phyloP scores from a whole-genome alignment of 441 rosid species.

The Metrosideros polymorpha region DNA sequence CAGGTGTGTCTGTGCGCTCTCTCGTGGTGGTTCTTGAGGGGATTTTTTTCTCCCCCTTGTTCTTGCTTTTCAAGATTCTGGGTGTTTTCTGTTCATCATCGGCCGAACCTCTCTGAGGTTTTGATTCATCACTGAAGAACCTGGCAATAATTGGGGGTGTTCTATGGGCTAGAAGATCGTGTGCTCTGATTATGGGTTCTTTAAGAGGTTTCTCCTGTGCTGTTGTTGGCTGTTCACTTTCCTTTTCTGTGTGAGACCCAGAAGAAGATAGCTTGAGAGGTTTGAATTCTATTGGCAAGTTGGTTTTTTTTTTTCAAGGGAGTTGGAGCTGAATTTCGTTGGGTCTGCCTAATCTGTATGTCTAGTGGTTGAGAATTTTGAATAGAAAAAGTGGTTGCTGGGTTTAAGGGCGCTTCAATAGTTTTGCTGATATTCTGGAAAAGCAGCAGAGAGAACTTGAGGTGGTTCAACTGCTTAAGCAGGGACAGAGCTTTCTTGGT shows the following conservation, averaged over 20 bases:
- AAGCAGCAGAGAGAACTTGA: background rate
- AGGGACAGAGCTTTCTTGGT: background rate
- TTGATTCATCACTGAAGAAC: background rate
- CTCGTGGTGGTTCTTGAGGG: background rate
- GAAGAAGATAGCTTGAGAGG: background rate
- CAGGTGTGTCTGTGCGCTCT: background rate
- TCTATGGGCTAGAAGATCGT: background rate
- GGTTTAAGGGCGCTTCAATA: background rate
- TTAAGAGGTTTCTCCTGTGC: background rate
- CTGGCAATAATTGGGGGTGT: background rate
- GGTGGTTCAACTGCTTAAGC: background rate
- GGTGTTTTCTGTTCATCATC: background rate
- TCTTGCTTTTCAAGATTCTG: background rate
- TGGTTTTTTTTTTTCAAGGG: background rate
- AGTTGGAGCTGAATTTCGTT: background rate
- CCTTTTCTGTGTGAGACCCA: background rate
- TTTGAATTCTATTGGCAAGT: background rate
- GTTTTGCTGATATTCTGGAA: background rate
- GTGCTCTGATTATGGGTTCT: background rate
- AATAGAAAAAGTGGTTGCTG: background rate
- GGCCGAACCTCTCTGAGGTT: background rate
- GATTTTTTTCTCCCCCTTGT: background rate
- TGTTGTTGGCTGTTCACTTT: background rate
- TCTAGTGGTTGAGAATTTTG: background rate
- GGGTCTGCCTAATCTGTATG: background rate